Evolutionary conservation across 345 rosid genomes (phyloP).

Genomic region (Syzygium aromaticum): DNA sequence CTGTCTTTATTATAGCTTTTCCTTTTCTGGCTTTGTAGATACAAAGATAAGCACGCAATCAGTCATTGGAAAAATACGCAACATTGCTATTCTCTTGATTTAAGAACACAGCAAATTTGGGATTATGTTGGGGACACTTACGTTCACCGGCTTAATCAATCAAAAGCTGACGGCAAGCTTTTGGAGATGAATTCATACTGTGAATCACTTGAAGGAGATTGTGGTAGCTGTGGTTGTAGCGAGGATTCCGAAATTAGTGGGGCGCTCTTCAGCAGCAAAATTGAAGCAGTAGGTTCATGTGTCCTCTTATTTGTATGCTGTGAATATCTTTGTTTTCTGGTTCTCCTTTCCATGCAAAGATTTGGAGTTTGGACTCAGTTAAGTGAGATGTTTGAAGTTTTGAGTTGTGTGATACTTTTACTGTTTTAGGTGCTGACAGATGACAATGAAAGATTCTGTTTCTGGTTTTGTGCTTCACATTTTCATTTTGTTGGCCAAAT

Average conservation of each 20-base stretch:
- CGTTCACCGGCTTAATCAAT: slow-evolving; percentile 90
- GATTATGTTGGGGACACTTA: slow-evolving; percentile 95
- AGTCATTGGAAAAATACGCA: slow-evolving; percentile 89
- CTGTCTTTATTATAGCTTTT: not conserved
- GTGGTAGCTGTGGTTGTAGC: slow-evolving; percentile 54
- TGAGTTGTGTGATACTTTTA: not conserved
- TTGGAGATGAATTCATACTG: slow-evolving; percentile 51
- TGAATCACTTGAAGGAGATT: slow-evolving; percentile 49
- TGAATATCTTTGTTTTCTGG: not conserved
- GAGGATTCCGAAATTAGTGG: slow-evolving; percentile 79
- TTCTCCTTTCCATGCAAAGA: not conserved
- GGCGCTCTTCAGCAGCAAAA: slow-evolving; percentile 78
- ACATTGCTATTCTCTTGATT: slow-evolving; percentile 86
- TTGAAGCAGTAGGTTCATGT: slow-evolving; percentile 49
- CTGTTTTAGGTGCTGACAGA: not conserved
- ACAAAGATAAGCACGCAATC: slow-evolving; percentile 88
- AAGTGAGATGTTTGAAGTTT: not conserved
- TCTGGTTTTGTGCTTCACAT: not conserved
- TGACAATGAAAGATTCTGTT: not conserved
- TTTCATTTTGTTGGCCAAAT: not conserved
- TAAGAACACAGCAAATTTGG: slow-evolving; percentile 89
- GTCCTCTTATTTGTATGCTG: not conserved
- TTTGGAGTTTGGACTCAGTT: not conserved
- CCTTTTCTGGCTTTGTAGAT: slow-evolving; percentile 25
- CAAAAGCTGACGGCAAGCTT: slow-evolving; percentile 71